Evolutionary conservation across 306 rosid genomes (phyloP), one percentile per base, ranked within the genome.

Genomic region (Fragaria ananassa): DNA sequence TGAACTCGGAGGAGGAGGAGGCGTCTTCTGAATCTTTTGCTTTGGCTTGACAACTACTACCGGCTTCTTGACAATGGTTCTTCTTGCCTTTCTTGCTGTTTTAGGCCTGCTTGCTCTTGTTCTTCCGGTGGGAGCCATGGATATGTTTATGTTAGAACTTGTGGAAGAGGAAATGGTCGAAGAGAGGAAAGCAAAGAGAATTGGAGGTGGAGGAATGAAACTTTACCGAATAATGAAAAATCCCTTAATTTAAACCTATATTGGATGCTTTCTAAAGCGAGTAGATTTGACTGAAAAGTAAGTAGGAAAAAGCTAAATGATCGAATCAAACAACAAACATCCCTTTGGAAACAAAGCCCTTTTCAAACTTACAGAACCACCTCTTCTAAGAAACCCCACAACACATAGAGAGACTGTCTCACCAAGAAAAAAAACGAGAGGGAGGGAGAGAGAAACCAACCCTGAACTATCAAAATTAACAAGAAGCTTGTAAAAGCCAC

Each of bases 101-200:
- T 53, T 56, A 17, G 78, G 42, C 51, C 60, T 76, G 67, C 37
- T 29, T 63, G 69, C 10, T 81, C 82, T 86, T 19, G 80, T 89
- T 74, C 81, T 89, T 76, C 74, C 84, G 19, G 86, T 78, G 25
- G 93, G 92, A 35, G 91, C 88, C 97, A 90, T 90, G 63, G 79
- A 45, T 72, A 17, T 77, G 23, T 21, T 60, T 79, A 27, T 60
- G 39, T 23, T 57, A 6, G 58, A 53, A 53, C 11, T 53, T 53
- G 58, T 23, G 63, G 63, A 10, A 10, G 25, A 19, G 60, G 60
- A 53, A 8, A 57, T 71, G 29, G 63, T 45, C 14, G 23, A 15
- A 15, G 29, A 66, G 68, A n/a, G 53, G 8, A n/a, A 14, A 68
- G 34, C 74, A n/a, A 27, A 61, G 41, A 74, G 57, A 78, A 50